Evolutionary conservation across 148 eudicot species (phyloP), one percentile per base, ranked within the genome.

Genomic region (Selenicereus undatus): DNA sequence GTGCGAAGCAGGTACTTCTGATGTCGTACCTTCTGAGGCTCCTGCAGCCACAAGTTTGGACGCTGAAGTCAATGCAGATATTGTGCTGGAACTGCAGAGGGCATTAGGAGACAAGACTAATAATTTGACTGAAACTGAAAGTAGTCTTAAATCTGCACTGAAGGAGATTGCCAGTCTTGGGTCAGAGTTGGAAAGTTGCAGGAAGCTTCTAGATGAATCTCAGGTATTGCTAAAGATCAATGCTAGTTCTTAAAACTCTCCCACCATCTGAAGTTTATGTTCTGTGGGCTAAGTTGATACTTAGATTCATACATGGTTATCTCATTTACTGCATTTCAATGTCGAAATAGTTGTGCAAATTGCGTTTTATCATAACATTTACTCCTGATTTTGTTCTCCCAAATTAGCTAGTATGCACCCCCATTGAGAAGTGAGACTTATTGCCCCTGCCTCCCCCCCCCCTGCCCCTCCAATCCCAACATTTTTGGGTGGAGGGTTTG

Each of bases 181-280:
- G 68, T 87, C 85, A 81, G 98, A 96, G 81, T 79, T 96, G 88
- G 97, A 94, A 82, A 86, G 70, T 73, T 91, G 89, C 78, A 87
- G 84, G 84, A 92, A 92, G 87, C 97, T 92, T 78, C 91, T 96
- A 72, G 93, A 91, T 81, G 98, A 96, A 85, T 93, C 99, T 73
- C 99, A 96, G 99, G 99, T 96, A 90, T 64, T 76, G 42, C 78
- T 71, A 9, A 39, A 66, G 35, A 68, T 77, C 56, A 70, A 27
- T 68, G 43, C 74, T 6, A 64, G 29, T 64, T 60, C 26, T 60
- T 26, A 64, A 22, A 64, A 64, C n/a, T 56, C 5, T 56, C 21
- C 21, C 62, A 17, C 62, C 8, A 56, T n/a, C 62, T 56, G 22
- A 56, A 56, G 62, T 56, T 56, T 56, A 17, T 18, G 22, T 56